phyloP scores from a whole-genome alignment of 805 yeast species.

The Saccharomycopsis lassenensis region DNA sequence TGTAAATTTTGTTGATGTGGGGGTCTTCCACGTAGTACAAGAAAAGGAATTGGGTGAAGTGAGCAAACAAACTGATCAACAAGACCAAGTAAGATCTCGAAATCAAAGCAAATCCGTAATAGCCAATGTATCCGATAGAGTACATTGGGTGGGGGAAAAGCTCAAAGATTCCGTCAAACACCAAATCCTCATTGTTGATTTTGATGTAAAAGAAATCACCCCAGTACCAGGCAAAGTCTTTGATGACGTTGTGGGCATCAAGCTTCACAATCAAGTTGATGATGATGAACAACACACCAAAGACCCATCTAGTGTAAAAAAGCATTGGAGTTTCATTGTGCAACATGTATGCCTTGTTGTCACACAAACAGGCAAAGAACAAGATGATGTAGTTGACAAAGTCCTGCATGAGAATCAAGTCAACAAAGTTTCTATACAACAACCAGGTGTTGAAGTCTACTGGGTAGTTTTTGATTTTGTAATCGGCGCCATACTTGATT shows the following conservation, averaged over 20 bases:
- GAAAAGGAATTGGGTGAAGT: constrained; percentile 65
- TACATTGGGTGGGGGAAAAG: constrained; percentile 92
- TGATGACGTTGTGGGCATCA: constrained; percentile 80
- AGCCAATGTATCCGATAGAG: constrained; percentile 80
- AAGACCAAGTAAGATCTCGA: constrained; percentile 64
- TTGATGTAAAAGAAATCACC: constrained; percentile 84
- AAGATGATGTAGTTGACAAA: constrained; percentile 63
- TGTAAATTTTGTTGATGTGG: constrained; percentile 69
- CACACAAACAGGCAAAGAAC: constrained; percentile 35
- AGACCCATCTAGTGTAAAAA: constrained; percentile 37
- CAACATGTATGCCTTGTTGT: constrained; percentile 16
- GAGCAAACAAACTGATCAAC: constrained; percentile 62
- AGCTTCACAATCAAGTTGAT: constrained; percentile 79
- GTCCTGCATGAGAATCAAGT: constrained; percentile 75
- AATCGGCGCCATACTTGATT: constrained; percentile 32
- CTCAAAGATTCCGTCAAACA: constrained; percentile 83
- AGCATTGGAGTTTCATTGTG: constrained; percentile 33
- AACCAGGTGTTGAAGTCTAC: constrained; percentile 78
- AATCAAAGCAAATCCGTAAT: constrained; percentile 73
- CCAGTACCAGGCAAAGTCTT: constrained; percentile 93
- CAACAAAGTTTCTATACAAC: constrained; percentile 66
- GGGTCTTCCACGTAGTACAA: constrained; percentile 72
- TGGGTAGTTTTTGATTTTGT: constrained; percentile 37
- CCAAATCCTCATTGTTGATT: constrained; percentile 50
- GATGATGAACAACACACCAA: constrained; percentile 52